Percentiles rank a stretch among this genome's conserved stretches.
phyloP scores from a whole-genome alignment of 2,329 filamentous ascomycete genomes.

The Fusarium cicatricum region DNA sequence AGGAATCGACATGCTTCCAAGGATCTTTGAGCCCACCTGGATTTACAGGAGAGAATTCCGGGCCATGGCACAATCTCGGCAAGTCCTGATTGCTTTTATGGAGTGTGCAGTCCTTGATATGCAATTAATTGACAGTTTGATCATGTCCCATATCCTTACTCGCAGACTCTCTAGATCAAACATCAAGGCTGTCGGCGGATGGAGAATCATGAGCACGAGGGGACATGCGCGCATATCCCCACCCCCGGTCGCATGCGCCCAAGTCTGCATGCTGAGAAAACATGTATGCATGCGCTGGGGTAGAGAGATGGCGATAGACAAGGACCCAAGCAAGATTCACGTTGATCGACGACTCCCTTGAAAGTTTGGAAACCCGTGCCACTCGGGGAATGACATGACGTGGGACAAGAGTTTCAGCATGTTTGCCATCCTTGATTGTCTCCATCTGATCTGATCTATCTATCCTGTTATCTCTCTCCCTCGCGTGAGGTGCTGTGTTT shows the following conservation, averaged over 20 bases:
- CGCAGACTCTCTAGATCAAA: conserved; percentile 5
- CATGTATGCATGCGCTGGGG: background rate
- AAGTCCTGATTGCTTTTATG: background rate
- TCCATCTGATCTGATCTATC: conserved; percentile 22
- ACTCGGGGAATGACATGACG: background rate
- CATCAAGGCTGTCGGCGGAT: background rate
- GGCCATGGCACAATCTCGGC: too few relatives aligned
- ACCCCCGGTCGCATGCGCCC: too few relatives aligned
- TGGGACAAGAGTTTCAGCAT: conserved; percentile 2
- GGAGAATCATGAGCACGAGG: background rate
- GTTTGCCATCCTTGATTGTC: background rate
- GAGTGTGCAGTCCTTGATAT: background rate
- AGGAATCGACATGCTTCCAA: too few relatives aligned
- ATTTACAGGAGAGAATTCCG: too few relatives aligned
- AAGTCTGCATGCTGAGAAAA: too few relatives aligned
- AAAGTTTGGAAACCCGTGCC: background rate
- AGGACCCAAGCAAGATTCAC: background rate
- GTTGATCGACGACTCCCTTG: background rate
- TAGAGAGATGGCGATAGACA: background rate
- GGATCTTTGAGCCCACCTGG: too few relatives aligned
- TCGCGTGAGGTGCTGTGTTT: conserved; percentile 1
- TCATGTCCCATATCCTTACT: too few relatives aligned
- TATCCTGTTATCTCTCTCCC: conserved; percentile 2
- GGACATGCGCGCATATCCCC: background rate
- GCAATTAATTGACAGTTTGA: too few relatives aligned